Percentiles rank a stretch among this genome's conserved stretches.
Evolutionary conservation across 2,329 filamentous ascomycete species (phyloP).

Genomic region (Onygenales sp.): DNA sequence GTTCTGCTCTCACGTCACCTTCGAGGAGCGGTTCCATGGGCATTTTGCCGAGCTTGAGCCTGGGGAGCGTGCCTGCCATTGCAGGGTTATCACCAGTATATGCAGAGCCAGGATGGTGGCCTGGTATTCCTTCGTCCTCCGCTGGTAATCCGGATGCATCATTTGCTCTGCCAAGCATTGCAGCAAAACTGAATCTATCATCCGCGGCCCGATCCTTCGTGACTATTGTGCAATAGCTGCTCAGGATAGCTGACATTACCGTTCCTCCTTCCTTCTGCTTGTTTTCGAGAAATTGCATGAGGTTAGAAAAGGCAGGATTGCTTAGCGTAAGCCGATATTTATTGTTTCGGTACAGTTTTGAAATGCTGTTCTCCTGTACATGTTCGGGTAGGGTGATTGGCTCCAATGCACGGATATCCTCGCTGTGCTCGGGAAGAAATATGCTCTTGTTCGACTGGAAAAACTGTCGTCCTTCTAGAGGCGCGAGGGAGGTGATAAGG

Average conservation of each 20-base stretch:
- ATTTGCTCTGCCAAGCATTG: slow-evolving; percentile 47
- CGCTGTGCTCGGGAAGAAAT: slow-evolving; percentile 69
- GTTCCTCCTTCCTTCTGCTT: slow-evolving; percentile 72
- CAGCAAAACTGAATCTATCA: slow-evolving; percentile 51
- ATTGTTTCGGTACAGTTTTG: slow-evolving; percentile 72
- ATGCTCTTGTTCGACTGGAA: slow-evolving; percentile 56
- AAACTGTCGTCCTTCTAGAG: slow-evolving; percentile 63
- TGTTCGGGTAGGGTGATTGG: slow-evolving; percentile 70
- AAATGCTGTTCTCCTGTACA: slow-evolving; percentile 63
- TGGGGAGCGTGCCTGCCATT: slow-evolving; percentile 47
- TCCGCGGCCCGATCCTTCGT: slow-evolving; percentile 50
- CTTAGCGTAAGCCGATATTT: slow-evolving; percentile 90
- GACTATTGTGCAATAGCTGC: slow-evolving; percentile 49
- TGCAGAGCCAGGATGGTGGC: slow-evolving; percentile 56
- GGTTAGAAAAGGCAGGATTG: slow-evolving; percentile 67
- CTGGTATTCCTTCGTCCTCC: slow-evolving; percentile 61
- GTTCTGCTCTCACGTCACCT: slow-evolving; percentile 75
- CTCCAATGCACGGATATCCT: slow-evolving; percentile 69
- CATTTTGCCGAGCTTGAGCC: slow-evolving; percentile 68
- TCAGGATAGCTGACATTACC: slow-evolving; percentile 66
- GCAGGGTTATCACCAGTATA: slow-evolving; percentile 49
- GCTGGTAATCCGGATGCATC: slow-evolving; percentile 49
- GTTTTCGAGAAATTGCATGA: slow-evolving; percentile 83
- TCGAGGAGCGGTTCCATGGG: slow-evolving; percentile 76
- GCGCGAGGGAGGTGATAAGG: slow-evolving; percentile 62